A percentile compares a stretch with the other conserved stretches of the same genome.
These are phyloP conservation scores for Orobanche coerulescens DNA, from an alignment of 257 asterid genomes.

Conservation along the genomic window DNA sequence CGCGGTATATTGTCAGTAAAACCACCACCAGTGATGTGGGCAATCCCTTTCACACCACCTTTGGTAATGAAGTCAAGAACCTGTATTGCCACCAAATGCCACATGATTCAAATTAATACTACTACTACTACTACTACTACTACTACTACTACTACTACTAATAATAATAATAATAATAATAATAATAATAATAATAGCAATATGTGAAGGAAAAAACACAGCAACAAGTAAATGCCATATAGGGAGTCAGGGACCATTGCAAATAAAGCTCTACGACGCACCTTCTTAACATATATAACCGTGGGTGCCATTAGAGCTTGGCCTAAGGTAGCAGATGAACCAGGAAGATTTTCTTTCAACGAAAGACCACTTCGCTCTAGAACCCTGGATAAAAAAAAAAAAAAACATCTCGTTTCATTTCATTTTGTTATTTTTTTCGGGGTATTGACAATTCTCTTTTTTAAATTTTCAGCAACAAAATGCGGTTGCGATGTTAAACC, in stretches of 20 bases:
- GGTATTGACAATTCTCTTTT: too few species aligned
- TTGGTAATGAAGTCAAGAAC: slow-evolving; percentile 71
- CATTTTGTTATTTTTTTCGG: not conserved
- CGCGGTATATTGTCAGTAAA: slow-evolving; percentile 94
- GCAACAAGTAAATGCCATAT: not conserved
- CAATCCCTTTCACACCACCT: slow-evolving; percentile 96
- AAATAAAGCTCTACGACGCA: slow-evolving; percentile 16
- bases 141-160: too few species aligned
- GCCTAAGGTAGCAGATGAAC: slow-evolving; percentile 50
- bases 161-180: too few species aligned
- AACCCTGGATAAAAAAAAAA: slow-evolving; percentile 43
- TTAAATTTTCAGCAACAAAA: too few species aligned
- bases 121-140: too few species aligned
- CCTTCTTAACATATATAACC: slow-evolving; percentile 86
- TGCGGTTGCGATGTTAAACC: slow-evolving; percentile 30
- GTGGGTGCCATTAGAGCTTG: slow-evolving; percentile 97
- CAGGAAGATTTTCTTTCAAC: slow-evolving; percentile 61
- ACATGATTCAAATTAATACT: not conserved
- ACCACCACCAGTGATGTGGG: slow-evolving; percentile 97
- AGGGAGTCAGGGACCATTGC: not conserved
- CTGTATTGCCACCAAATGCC: slow-evolving; percentile 26
- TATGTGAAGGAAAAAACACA: too few species aligned
- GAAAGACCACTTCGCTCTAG: slow-evolving; percentile 68
- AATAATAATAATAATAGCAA: too few species aligned
- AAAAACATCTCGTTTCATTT: not conserved